phyloP scores from a whole-genome alignment of 179 eudicot genomes.

The Vitellaria paradoxa region DNA sequence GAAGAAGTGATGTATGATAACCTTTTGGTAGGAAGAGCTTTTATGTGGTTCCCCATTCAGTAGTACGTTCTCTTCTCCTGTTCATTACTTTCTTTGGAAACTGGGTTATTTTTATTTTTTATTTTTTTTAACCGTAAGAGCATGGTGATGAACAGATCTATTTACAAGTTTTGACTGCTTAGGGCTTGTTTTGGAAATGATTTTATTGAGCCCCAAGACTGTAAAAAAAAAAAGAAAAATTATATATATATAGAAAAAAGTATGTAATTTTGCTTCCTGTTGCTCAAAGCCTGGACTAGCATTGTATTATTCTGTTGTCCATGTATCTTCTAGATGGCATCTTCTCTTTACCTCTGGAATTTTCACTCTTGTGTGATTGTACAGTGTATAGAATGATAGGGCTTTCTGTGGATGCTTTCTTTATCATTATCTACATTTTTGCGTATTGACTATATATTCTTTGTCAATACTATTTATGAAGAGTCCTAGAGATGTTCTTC shows the following conservation, averaged over 20 bases:
- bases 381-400: slow-evolving; percentile 10
- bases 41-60: slow-evolving; percentile 14
- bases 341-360: not conserved
- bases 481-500: not conserved
- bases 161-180: slow-evolving; percentile 6
- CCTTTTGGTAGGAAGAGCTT: not conserved
- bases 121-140: not conserved
- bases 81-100: not conserved
- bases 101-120: no score
- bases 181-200: not conserved
- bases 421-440: not conserved
- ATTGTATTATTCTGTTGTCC: not conserved
- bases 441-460: not conserved
- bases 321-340: slow-evolving; percentile 1
- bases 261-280: slow-evolving; percentile 4
- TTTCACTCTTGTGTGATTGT: slow-evolving; percentile 5
- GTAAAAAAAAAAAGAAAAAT: not conserved
- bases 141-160: not conserved
- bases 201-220: not conserved
- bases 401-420: slow-evolving; percentile 1
- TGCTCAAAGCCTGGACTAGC: not conserved
- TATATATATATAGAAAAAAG: no score
- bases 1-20: slow-evolving; percentile 42
- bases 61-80: not conserved
- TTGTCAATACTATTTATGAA: not conserved